Evolutionary conservation across 306 rosid species (phyloP), one percentile per base, ranked within the genome.

Genomic region (Quercus engelmannii): DNA sequence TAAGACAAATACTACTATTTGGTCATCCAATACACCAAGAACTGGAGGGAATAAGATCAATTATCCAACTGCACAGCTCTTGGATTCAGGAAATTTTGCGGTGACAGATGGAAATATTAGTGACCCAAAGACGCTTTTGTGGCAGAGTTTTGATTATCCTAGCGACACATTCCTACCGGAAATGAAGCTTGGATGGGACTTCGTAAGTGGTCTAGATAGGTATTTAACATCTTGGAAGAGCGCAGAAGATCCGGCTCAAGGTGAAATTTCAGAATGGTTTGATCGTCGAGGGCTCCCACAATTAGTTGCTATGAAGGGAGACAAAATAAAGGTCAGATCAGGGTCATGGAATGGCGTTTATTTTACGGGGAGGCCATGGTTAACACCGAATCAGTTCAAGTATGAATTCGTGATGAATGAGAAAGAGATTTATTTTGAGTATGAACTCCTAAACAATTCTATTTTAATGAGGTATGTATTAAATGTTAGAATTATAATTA

Each of bases 81-180:
- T 83, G 70, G 89, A 85, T 3, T 56, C 61, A 8, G 85, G 88
- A 52, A 87, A 87, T 71, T 65, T 87, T 65, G 77, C 82, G 59
- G 85, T 85, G 55, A 67, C 9, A 67, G 77, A 83, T 38, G 12
- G 51, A 43, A 43, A 43, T 43, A 43, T 43, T 43, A 10, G 12
- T 9, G 14, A 17, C 8, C 7, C 85, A 87, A 65, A 82, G 88
- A 33, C 59, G 85, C 78, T 33, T 33, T 33, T 33, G 38, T 33
- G 38, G 38, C 38, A 33, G 38, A 33, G 38, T 33, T 33, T 33
- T 80, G 83, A 85, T 71, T 51, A 63, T 20, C 87, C 85, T 7
- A 73, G 83, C 5, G 33, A 80, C 23, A 86, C 83, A n/a, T 23
- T 75, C 5, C 76, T 86, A 3, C 35, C 63, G 0, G 83, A 65